Percentiles rank a stretch among this genome's conserved stretches.
These are phyloP conservation scores for Teunomyces barrocoloradensis DNA, from an alignment of 805 yeast genomes.

Conservation along the genomic window DNA sequence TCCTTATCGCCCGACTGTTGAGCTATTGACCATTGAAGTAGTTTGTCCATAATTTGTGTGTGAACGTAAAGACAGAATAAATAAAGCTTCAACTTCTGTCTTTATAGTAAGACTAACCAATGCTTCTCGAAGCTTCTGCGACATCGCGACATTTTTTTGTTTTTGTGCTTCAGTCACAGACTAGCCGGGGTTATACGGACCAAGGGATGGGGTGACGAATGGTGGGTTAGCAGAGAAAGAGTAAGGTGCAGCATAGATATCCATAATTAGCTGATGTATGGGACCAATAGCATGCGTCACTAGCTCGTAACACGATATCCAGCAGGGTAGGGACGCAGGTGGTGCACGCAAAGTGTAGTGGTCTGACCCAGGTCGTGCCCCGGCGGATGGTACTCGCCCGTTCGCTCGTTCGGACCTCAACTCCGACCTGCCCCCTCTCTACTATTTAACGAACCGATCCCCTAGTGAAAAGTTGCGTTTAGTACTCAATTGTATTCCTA, in stretches of 20 bases:
- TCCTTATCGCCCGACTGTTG: constrained; percentile 71
- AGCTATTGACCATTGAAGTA: constrained; percentile 89
- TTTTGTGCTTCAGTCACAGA: neutral
- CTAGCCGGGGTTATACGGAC: neutral
- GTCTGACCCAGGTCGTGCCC: constrained; percentile 4
- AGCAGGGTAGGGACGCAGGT: neutral
- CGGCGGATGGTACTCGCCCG: constrained; percentile 5
- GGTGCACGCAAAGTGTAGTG: neutral
- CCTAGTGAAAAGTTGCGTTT: neutral
- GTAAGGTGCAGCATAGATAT: no score
- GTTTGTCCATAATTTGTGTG: constrained; percentile 67
- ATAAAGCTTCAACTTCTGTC: neutral
- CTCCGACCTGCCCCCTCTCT: constrained; percentile 3
- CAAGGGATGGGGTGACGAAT: constrained; percentile 1
- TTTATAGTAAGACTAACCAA: neutral
- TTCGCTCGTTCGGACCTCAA: neutral
- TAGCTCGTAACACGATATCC: neutral
- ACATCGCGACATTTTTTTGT: neutral
- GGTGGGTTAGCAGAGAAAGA: no score
- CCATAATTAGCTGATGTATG: neutral
- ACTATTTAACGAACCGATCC: constrained; percentile 2
- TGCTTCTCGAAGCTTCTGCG: constrained; percentile 5
- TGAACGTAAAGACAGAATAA: neutral
- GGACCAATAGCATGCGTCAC: neutral
- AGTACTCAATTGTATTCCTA: constrained; percentile 1